Base-by-base conservation (phyloP, 2,329 filamentous ascomycete species). In the Pseudophaeomoniella oleicola region DNA sequence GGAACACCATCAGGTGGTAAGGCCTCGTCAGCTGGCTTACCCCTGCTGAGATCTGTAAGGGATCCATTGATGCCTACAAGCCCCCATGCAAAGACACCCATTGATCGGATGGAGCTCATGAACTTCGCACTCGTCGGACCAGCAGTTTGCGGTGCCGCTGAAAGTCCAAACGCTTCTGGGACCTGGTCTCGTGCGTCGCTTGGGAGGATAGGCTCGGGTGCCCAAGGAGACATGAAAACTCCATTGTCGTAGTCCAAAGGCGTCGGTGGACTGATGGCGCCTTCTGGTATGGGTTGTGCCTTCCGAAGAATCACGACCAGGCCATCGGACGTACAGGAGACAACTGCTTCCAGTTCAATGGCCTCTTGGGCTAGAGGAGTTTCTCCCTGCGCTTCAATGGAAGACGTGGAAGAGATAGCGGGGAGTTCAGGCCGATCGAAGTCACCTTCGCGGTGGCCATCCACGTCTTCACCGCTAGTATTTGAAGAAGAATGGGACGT, bases 271-370 rank as follows among this genome's bases (percentile, higher is more conserved):
- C 42, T 29, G 37, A 46, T 34, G 40, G 67, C 65, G 37, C 74
- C 64, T 3, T 69, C 57, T 33, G 86, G 74, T 5, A 75, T 67
- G 3, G 82, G 78, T 16, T 81, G 72, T 16, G 84, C 84, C 44
- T 72, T 74, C 38, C 85, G 73, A 11, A 92, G 62, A 35, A 88
- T 77, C 5, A 92, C 83, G 2, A 92, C 83, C 1, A 93, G 64
- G 1, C 85, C 85, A 53, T 93, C 85, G 0, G 85, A 92, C 2
- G 84, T 85, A 57, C 85, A 93, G 0, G 85, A 92, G 4, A 93
- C 78, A n/a, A 93, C 83, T 2, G 84, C 85, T 58, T 93, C 85
- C 3, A 93, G 63, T 57, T 92, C 83, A 36, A 85, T 66, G 1
- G 67, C 65, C 35, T 31, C 30, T 19, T 39, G 36, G 36, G 37